Evolutionary conservation across 768 basidiomycete species (phyloP).

Genomic region (Phaeotremella skinneri): DNA sequence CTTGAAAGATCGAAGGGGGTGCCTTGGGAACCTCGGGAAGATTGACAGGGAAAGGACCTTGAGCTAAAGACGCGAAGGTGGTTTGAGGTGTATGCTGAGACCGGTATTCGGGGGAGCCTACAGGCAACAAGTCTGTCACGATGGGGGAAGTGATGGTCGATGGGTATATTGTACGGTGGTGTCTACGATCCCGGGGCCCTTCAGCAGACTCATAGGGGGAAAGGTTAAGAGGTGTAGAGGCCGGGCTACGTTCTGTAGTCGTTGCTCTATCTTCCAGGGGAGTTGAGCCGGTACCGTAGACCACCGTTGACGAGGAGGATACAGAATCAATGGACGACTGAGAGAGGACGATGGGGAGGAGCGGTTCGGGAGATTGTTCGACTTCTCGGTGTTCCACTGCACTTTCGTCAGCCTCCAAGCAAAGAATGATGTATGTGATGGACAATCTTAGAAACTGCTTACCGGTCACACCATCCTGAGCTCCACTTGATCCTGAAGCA

Average conservation of each 20-base stretch:
- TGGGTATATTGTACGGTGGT: not conserved
- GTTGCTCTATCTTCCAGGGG: too few relatives aligned
- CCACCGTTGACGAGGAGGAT: not conserved
- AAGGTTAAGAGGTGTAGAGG: too few relatives aligned
- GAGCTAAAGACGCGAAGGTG: not conserved
- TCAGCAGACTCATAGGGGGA: too few relatives aligned
- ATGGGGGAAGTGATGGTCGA: too few relatives aligned
- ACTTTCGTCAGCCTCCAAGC: not conserved
- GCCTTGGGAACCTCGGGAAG: not conserved
- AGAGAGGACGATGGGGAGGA: not conserved
- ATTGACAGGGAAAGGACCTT: not conserved
- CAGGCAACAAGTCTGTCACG: too few relatives aligned
- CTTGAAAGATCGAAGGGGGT: not conserved
- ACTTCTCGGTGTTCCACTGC: constrained; percentile 34
- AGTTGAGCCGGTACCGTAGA: too few relatives aligned
- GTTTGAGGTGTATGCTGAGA: too few relatives aligned
- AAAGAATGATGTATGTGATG: too few relatives aligned
- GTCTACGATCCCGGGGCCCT: too few relatives aligned
- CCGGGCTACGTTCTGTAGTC: too few relatives aligned
- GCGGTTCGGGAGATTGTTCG: not conserved
- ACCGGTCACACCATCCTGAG: not conserved
- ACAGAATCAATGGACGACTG: not conserved
- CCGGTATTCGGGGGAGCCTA: too few relatives aligned
- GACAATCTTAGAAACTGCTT: too few relatives aligned
- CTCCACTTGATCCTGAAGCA: not conserved